Base-by-base conservation (phyloP, 2,329 filamentous ascomycete species). In the Huntiella omanensis region DNA sequence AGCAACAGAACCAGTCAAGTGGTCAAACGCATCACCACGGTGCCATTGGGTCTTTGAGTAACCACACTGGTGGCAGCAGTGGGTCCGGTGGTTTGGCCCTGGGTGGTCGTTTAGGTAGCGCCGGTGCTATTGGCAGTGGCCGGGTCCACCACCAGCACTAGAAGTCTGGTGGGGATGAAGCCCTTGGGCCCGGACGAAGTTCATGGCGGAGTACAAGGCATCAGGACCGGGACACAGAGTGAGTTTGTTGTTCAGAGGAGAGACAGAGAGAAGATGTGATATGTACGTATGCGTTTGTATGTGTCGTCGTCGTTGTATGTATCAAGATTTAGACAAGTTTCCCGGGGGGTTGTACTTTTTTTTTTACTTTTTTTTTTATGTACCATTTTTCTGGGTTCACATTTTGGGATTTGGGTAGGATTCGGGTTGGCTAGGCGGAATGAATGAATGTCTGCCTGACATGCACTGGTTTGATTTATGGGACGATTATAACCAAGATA, bases 1-100 rank as follows among this genome's bases (percentile, higher is more conserved):
- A 93, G 64, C 71, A 67, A 13, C 62, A 63, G 48, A 69, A 73
- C 53, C 62, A 66, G 51, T 33, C 40, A 22, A 37, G 43, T 12
- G 35, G 39, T 8, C 38, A 41, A 8, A 45, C 47, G 15, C 60
- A 64, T 39, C 45, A 49, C 52, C 55, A 56, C 45, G 63, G 65
- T 48, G 64, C 64, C 11, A 37, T 17, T 39, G 33, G 15, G 22
- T 28, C 22, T 28, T 28, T 10, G 22, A 28, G 40, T 6, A 41
- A n/a, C 40, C 28, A 41, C 40, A 28, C 22, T 10, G 22, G 22
- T 28, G 22, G 22, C 8, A 28, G 22, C 22, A 3, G 22, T 28
- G 22, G 22, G 22, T 7, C 22, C 22, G 8, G 22, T 2, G 22
- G 22, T 28, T 28, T 28, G 22, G 22, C 22, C 22, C 22, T 28